Conservation (phyloP, 2,329 filamentous ascomycete species). For the Fusarium sp. region DNA sequence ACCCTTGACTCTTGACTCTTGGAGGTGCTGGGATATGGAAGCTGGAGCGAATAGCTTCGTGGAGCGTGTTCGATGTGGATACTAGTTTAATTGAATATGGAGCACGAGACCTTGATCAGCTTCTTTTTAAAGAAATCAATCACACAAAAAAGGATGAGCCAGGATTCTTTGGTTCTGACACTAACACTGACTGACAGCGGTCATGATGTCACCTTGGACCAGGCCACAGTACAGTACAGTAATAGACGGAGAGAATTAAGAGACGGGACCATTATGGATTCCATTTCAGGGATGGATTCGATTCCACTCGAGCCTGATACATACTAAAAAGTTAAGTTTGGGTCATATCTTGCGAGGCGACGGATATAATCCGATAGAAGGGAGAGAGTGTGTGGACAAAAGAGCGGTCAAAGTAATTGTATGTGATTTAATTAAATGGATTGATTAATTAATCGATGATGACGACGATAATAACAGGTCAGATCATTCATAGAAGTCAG, state of each 20-base stretch:
- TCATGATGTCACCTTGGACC: constrained; percentile 29
- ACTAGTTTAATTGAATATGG: constrained; percentile 37
- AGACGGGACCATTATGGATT: neutral
- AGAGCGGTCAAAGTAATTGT: constrained; percentile 25
- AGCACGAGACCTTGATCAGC: constrained; percentile 19
- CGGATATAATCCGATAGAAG: constrained; percentile 12
- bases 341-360: constrained; percentile 1
- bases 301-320: constrained; percentile 5
- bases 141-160: neutral
- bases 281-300: constrained; percentile 3
- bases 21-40: constrained; percentile 6
- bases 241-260: neutral
- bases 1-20: neutral
- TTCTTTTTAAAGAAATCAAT: constrained; percentile 23
- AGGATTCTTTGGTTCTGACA: neutral
- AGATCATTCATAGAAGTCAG: neutral
- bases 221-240: neutral
- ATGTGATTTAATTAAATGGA: neutral
- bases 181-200: constrained; percentile 2
- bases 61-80: constrained; percentile 39
- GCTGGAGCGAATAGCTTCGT: constrained; percentile 28
- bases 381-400: constrained; percentile 7
- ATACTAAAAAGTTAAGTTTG: constrained; percentile 10
- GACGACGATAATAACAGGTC: neutral
- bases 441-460: neutral